Evolutionary conservation across 768 basidiomycete species (phyloP).

Genomic region (Filobasidium floriforme): DNA sequence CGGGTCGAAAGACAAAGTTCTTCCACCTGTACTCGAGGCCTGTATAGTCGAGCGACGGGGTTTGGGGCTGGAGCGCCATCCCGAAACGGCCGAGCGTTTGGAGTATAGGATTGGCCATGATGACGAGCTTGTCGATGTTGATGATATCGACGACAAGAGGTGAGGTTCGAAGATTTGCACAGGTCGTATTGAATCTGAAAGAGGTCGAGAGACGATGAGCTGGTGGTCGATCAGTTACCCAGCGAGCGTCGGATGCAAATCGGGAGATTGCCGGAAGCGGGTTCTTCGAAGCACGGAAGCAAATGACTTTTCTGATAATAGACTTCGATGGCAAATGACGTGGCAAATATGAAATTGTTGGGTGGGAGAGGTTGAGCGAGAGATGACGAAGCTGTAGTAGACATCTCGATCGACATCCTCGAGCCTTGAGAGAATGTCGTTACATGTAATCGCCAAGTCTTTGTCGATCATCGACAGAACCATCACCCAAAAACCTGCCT

Average conservation of each 20-base stretch:
- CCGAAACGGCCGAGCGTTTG: background rate
- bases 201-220: background rate
- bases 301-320: too few species aligned
- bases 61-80: background rate
- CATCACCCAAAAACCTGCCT: background rate
- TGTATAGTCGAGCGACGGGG: constrained; percentile 50
- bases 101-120: background rate
- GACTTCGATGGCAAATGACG: too few species aligned
- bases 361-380: too few species aligned
- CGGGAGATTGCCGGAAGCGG: too few species aligned
- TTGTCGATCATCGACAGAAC: background rate
- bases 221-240: background rate
- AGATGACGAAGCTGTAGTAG: too few species aligned
- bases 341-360: too few species aligned
- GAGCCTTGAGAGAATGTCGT: too few species aligned
- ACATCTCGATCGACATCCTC: too few species aligned
- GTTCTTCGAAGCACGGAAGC: too few species aligned
- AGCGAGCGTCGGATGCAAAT: too few species aligned
- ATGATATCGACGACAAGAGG: background rate
- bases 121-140: background rate
- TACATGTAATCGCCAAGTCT: too few species aligned
- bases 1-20: constrained; percentile 72
- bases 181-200: background rate
- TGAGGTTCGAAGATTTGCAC: too few species aligned
- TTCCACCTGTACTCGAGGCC: constrained; percentile 69